Base-by-base conservation (phyloP, 176 grass and related monocot species). In the Zoysia pacifica region DNA sequence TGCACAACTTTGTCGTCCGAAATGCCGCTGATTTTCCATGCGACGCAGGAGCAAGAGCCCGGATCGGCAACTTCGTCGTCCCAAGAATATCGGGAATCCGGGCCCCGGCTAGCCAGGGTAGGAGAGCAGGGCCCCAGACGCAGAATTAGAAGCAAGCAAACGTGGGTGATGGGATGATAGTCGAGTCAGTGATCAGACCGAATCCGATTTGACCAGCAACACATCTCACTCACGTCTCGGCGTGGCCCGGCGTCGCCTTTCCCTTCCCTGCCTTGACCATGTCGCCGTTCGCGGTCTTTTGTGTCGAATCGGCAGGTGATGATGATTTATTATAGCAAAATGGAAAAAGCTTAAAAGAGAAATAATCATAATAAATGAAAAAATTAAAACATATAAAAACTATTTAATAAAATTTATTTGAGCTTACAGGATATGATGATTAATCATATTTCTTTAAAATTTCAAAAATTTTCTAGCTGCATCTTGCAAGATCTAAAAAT, bases 161-260 rank as follows among this genome's bases (percentile, higher is more conserved):
- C 12, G 11, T 53, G 0, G 11, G 12, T 1, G 28, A 53, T 53
- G 50, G n/a, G n/a, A 28, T 28, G 28, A 28, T 28, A 28, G 28
- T 28, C 28, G 0, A 12, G 18, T 35, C 58, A 36, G 5, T 14
- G 46, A 6, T 62, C n/a, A 72, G 44, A 63, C 44, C 35, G 11
- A 40, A 63, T 11, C 61, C 9, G 46, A 41, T 78, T 78, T 65
- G 74, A 63, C 58, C 43, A 11, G 9, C n/a, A 76, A 16, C 56
- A n/a, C 56, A 59, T 59, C 56, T 59, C 7, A 9, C 56, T 59
- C 7, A 9, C 55, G 8, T 59, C 56, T 59, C 56, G 56, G n/a
- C 56, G 2, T 18, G 16, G 53, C 2, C 1, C 15, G 56, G 35
- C 14, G 12, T 18, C 3, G 45, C 5, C 45, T 47, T 45, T 45